A percentile compares a stretch with the other conserved stretches of the same genome.
phyloP scores from a whole-genome alignment of 163 green algal species.

The Chloromonas sp. region DNA sequence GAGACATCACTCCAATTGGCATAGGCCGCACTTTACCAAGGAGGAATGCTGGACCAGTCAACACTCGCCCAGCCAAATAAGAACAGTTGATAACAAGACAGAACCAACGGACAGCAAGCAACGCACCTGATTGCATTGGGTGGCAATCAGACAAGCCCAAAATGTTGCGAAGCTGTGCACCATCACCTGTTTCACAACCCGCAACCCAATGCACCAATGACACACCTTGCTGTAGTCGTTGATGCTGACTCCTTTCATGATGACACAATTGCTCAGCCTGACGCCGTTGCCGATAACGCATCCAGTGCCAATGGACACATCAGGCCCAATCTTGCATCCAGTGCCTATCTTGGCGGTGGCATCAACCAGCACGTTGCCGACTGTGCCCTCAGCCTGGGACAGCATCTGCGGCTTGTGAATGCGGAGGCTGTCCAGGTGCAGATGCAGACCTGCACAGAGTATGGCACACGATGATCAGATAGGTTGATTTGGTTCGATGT shows the following conservation, averaged over 20 bases:
- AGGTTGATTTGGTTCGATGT: not conserved
- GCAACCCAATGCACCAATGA: not conserved
- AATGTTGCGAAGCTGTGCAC: not conserved
- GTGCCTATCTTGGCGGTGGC: slow-evolving; percentile 52
- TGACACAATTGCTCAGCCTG: slow-evolving; percentile 80
- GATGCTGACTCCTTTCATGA: slow-evolving; percentile 84
- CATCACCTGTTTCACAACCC: not conserved
- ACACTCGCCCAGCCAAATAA: too few species aligned
- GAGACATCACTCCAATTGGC: too few species aligned
- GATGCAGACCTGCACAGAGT: slow-evolving; percentile 58
- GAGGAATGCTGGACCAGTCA: too few species aligned
- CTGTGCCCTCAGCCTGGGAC: slow-evolving; percentile 53
- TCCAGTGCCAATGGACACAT: slow-evolving; percentile 82
- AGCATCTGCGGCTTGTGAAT: slow-evolving; percentile 49
- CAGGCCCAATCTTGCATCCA: slow-evolving; percentile 68
- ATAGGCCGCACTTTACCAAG: too few species aligned
- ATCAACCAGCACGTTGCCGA: slow-evolving; percentile 89
- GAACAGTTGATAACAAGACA: too few species aligned
- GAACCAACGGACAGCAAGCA: too few species aligned
- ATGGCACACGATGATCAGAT: not conserved
- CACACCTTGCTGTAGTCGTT: slow-evolving; percentile 77
- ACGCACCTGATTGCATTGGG: not conserved
- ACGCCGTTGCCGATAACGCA: slow-evolving; percentile 90
- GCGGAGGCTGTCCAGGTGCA: slow-evolving; percentile 83
- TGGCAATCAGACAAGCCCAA: not conserved